Base-by-base conservation (phyloP, 2,329 filamentous ascomycete species). In the Microascus cirrosus region DNA sequence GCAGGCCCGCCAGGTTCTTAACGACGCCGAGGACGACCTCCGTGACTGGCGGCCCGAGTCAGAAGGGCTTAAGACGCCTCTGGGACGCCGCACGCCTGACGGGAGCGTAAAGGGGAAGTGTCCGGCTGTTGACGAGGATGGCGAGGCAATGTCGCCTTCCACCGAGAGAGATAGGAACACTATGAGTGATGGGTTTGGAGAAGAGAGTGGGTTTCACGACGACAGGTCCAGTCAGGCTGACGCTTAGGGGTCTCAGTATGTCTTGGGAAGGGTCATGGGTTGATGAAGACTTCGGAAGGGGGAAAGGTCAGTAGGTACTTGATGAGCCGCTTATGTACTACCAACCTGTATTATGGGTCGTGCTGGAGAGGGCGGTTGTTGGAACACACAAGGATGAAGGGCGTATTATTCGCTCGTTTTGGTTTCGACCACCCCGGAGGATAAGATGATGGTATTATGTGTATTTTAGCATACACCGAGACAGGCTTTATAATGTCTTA, bases 21-120 rank as follows among this genome's bases (percentile, higher is more conserved):
- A 95, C 66, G 92, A 96, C 61, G 92, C 91, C 50, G 94, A 99
- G 71, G 86, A 90, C 57, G 90, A 95, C 64, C 82, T 99, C 61
- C 83, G 86, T 58, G 80, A 83, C 48, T 97, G 93, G 90, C 75
- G 74, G 58, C 74, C 76, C 3, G 74, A 77, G 56, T 61, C 64
- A 8, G 74, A 77, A 20, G 63, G 68, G 42, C 63, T 62, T 51
- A 34, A 25, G 53, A 36, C 36, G 7, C 57, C 57, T 6, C 28
- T 32, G 28, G 32, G 57, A n/a, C 24, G 39, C 51, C 53, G 51
- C 53, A 59, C 55, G 11, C 45, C 39, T 18, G 58, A 51, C 4
- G 52, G 48, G 25, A 59, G 55, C 35, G 32, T 54, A 20, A 59
- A 59, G 54, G 58, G 32, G 7, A 59, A 55, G 36, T 15, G 24